Conservation (phyloP, 1,139 yeast genomes). For the Kodamaea arcana region DNA sequence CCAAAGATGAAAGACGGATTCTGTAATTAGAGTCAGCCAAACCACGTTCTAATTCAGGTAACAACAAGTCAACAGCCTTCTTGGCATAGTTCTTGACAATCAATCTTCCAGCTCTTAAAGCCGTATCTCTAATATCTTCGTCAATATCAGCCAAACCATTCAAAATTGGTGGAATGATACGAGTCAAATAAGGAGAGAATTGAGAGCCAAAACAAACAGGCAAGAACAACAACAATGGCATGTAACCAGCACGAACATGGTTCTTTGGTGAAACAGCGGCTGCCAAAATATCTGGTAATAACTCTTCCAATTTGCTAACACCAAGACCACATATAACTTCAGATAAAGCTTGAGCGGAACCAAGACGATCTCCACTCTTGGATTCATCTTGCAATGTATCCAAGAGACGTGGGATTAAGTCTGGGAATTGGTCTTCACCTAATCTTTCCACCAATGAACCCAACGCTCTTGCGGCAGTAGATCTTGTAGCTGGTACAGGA, state of each 20-base stretch:
- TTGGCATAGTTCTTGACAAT: constrained; percentile 89
- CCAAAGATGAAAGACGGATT: constrained; percentile 90
- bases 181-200: constrained; percentile 82
- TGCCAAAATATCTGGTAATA: constrained; percentile 75
- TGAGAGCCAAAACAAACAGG: constrained; percentile 95
- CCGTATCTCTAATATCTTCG: constrained; percentile 83
- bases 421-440: constrained; percentile 96
- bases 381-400: constrained; percentile 72
- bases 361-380: constrained; percentile 90
- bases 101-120: constrained; percentile 89
- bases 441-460: constrained; percentile 94
- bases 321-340: constrained; percentile 95
- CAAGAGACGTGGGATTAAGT: constrained; percentile 76
- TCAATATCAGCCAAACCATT: constrained; percentile 86
- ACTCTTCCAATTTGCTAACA: constrained; percentile 76
- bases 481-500: constrained; percentile 95
- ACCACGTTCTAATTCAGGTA: constrained; percentile 93
- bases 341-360: constrained; percentile 95
- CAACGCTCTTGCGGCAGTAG: constrained; percentile 95
- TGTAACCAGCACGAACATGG: constrained; percentile 84
- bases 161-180: constrained; percentile 85
- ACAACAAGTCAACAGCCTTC: constrained; percentile 85
- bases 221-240: constrained; percentile 83
- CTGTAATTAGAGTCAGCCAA: constrained; percentile 79
- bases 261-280: constrained; percentile 65